A percentile compares a stretch with the other conserved stretches of the same genome.
These are phyloP conservation scores for Dryas integrifolia DNA, from an alignment of 331 rosid genomes.

Conservation along the genomic window DNA sequence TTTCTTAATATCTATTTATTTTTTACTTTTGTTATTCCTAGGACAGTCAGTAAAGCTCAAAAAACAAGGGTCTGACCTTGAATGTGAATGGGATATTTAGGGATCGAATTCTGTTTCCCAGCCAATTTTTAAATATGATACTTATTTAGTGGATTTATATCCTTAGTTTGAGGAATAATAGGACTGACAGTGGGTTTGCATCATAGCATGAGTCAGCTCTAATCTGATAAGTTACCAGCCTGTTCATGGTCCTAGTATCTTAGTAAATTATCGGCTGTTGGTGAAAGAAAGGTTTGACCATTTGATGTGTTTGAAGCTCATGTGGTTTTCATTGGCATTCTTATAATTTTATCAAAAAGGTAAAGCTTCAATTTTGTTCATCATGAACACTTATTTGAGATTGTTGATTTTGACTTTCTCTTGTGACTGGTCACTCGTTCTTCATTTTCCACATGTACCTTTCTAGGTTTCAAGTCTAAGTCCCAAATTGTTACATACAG, in stretches of 20 bases:
- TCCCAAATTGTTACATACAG: neutral
- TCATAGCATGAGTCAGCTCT: neutral
- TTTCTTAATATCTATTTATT: neutral
- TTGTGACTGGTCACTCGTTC: neutral
- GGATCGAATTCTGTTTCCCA: neutral
- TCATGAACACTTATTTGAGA: neutral
- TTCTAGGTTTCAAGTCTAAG: constrained; percentile 3
- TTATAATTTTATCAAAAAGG: neutral
- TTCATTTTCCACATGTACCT: neutral
- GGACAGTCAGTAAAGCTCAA: neutral
- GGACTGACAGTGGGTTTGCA: neutral
- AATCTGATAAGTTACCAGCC: neutral
- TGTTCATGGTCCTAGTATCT: neutral
- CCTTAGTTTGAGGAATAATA: constrained; percentile 1
- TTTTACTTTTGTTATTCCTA: neutral
- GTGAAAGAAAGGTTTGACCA: neutral
- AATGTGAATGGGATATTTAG: neutral
- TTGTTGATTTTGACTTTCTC: neutral
- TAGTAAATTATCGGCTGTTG: neutral
- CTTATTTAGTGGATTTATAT: neutral
- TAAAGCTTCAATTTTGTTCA: neutral
- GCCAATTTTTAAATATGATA: neutral
- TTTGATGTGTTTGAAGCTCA: neutral
- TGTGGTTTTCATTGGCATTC: constrained; percentile 1
- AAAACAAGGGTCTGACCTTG: neutral